A percentile compares a stretch with the other conserved stretches of the same genome.
phyloP scores from a whole-genome alignment of 129 eudicot genomes.

The Glebionis coronaria region DNA sequence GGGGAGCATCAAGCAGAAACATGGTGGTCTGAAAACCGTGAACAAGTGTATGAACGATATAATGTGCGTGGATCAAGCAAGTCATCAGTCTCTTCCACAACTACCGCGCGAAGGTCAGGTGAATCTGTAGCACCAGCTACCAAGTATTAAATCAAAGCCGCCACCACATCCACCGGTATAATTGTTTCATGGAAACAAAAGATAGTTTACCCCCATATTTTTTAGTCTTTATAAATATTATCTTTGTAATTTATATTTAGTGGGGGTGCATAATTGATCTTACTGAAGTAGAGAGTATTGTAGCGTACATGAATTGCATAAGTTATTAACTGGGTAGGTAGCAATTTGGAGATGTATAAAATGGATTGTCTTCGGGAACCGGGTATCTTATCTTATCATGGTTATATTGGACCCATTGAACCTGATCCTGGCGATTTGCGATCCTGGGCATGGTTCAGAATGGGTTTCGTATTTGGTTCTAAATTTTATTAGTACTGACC shows the following conservation, averaged over 20 bases:
- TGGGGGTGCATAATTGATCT: constrained; percentile 18
- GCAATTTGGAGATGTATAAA: constrained; percentile 4
- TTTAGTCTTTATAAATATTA: too few relatives aligned
- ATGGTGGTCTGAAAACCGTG: constrained; percentile 99
- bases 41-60: constrained; percentile 84
- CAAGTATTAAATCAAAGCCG: constrained; percentile 21
- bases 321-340: not conserved
- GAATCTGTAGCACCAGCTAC: constrained; percentile 55
- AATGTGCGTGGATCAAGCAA: constrained; percentile 73
- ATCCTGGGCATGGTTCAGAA: not conserved
- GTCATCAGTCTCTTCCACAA: constrained; percentile 55
- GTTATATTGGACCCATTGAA: not conserved
- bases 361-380: not conserved
- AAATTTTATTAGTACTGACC: not conserved
- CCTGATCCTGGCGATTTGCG: not conserved
- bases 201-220: constrained; percentile 1
- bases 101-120: constrained; percentile 50
- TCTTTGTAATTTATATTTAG: constrained; percentile 19
- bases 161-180: not conserved
- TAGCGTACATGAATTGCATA: not conserved
- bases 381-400: not conserved
- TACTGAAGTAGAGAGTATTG: not conserved
- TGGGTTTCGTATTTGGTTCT: not conserved
- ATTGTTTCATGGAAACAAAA: constrained; percentile 4
- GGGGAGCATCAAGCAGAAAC: constrained; percentile 98